These are phyloP conservation scores for Fraxinus dipetala DNA, from an alignment of 305 asterid genomes.

Conservation along the genomic window DNA sequence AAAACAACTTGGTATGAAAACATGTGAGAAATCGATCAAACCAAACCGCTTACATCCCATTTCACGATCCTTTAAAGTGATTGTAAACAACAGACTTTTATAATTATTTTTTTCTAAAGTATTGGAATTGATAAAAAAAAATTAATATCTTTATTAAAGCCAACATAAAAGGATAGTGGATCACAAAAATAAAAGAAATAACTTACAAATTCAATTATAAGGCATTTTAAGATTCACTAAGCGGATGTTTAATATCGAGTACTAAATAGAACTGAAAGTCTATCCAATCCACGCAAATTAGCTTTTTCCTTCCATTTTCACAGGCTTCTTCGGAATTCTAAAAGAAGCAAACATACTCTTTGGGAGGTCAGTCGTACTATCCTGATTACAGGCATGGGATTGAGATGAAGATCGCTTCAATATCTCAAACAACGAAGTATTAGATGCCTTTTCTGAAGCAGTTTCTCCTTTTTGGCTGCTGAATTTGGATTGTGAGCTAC, in stretches of 20 bases:
- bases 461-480: slow-evolving; percentile 34
- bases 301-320: slow-evolving; percentile 50
- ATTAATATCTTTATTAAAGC: not conserved
- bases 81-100: not conserved
- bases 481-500: slow-evolving; percentile 47
- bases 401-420: slow-evolving; percentile 53
- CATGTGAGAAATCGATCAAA: not conserved
- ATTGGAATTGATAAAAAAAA: not conserved
- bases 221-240: not conserved
- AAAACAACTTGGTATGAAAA: not conserved
- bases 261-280: not conserved
- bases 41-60: not conserved
- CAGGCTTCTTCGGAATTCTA: slow-evolving; percentile 53
- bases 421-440: slow-evolving; percentile 61
- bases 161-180: not conserved
- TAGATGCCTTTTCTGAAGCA: slow-evolving; percentile 35
- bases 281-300: slow-evolving; percentile 12
- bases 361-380: slow-evolving; percentile 44
- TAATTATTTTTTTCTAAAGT: not conserved
- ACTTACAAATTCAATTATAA: not conserved
- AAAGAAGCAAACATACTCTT: slow-evolving; percentile 52
- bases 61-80: not conserved
- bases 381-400: slow-evolving; percentile 33
- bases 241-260: not conserved
- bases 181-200: not conserved